Evolutionary conservation across 179 eudicot species (phyloP), one percentile per base, ranked within the genome.

Genomic region (Monotropa hypopitys): DNA sequence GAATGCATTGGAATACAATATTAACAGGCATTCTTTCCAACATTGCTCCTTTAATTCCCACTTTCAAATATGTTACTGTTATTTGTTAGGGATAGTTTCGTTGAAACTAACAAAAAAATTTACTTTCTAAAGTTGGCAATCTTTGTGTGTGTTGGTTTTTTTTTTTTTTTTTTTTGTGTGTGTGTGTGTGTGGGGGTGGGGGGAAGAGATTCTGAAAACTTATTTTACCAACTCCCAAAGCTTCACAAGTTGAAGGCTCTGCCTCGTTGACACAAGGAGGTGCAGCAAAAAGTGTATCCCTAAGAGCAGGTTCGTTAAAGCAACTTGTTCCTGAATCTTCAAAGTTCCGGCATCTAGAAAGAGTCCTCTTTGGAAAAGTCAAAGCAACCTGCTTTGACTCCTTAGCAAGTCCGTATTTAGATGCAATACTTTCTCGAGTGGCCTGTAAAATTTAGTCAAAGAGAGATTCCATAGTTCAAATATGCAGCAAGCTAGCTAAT

Each of bases 361-460:
- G 85, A 77, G 93, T 89, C 84, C 94, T 88, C 83, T 74, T 88
- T 21, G 84, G 88, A 86, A 90, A 92, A 75, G 91, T 89, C 89
- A 92, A 80, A 74, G 97, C 97, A 80, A 83, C 90, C 75, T 86
- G 98, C 81, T 88, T 92, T 13, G 91, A 81, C 80, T 88, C 94
- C 90, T 88, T 92, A 59, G 87, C 75, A 72, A 86, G 82, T 54
- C 92, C 93, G 46, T 79, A 76, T 83, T 81, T 92, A 75, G 91
- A 85, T 72, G 96, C 95, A 74, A 72, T 83, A 83, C 84, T 89
- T 86, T 90, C 88, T 77, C 90, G 88, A 78, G 92, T 89, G 43
- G 91, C 91, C 98, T 92, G 92, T 12, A 46, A 81, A 76, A 45
- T 61, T 63, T 23, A 73, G 70, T 62, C 35, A 71, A 57, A 74